A percentile compares a stretch with the other conserved stretches of the same genome.
Conservation (phyloP, 805 yeast genomes). For the Teunomyces kruisii region DNA sequence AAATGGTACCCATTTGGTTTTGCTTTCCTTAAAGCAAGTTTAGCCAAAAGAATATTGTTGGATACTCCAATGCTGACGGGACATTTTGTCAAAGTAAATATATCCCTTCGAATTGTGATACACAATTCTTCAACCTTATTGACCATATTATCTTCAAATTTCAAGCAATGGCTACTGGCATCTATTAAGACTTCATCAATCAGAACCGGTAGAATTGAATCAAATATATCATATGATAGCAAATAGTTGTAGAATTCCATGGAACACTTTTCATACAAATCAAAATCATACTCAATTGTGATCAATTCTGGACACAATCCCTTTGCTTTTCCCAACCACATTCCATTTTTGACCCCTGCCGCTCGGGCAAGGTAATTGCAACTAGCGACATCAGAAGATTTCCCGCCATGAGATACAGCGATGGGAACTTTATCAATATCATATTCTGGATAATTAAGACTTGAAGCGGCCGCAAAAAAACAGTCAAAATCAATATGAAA, state of each 20-base stretch:
- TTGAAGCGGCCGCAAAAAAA: slow-evolving; percentile 86
- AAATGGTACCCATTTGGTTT: slow-evolving; percentile 72
- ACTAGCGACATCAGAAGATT: slow-evolving; percentile 79
- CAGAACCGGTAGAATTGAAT: slow-evolving; percentile 71
- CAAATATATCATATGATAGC: slow-evolving; percentile 43
- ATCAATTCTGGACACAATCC: slow-evolving; percentile 64
- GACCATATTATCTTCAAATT: slow-evolving; percentile 4
- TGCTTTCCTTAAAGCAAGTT: slow-evolving; percentile 67
- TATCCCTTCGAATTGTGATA: slow-evolving; percentile 35
- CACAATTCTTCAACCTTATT: slow-evolving; percentile 22
- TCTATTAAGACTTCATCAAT: slow-evolving; percentile 91
- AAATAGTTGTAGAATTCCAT: slow-evolving; percentile 62
- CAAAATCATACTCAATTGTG: slow-evolving; percentile 71
- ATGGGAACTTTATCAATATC: slow-evolving; percentile 50
- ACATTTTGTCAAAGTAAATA: slow-evolving; percentile 53
- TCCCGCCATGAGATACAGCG: slow-evolving; percentile 64
- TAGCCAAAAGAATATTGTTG: slow-evolving; percentile 71
- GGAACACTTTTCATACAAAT: slow-evolving; percentile 66
- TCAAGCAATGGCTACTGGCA: slow-evolving; percentile 36
- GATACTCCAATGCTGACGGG: slow-evolving; percentile 82
- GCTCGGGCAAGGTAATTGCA: slow-evolving; percentile 86
- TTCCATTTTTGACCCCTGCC: slow-evolving; percentile 81
- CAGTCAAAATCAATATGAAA: slow-evolving; percentile 92
- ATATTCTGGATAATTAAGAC: slow-evolving; percentile 53
- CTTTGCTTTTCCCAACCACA: slow-evolving; percentile 78